Percentiles rank a stretch among this genome's conserved stretches.
Evolutionary conservation across 352 stramenopile species (phyloP).

Genomic region (Globisporangium nunn): DNA sequence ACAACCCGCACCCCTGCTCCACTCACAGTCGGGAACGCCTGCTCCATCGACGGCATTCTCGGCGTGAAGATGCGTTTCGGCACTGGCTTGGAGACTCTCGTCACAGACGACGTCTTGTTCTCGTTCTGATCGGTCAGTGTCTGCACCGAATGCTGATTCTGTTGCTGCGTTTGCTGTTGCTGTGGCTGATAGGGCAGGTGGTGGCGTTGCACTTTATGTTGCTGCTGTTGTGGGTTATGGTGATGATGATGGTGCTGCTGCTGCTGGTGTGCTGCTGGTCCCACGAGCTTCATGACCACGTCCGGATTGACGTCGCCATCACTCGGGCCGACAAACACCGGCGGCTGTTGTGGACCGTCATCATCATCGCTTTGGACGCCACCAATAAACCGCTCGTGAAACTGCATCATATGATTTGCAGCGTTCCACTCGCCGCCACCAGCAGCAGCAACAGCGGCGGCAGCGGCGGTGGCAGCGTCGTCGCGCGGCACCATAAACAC

Average conservation of each 20-base stretch:
- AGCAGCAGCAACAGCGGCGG: not conserved
- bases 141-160: not conserved
- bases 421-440: not conserved
- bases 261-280: not conserved
- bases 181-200: not conserved
- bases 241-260: not conserved
- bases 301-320: not conserved
- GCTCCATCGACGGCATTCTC: not conserved
- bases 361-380: not conserved
- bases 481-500: not conserved
- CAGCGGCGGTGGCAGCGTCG: not conserved
- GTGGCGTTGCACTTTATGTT: not conserved
- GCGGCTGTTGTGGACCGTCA: not conserved
- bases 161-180: not conserved
- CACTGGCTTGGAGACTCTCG: constrained; percentile 9
- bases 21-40: constrained; percentile 7
- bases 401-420: not conserved
- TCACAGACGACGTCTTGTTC: not conserved
- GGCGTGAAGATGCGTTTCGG: constrained; percentile 5
- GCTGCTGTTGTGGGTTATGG: not conserved
- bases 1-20: not conserved
- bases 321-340: not conserved
- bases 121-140: constrained; percentile 7
- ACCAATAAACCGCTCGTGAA: not conserved
- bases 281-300: constrained; percentile 3